phyloP scores from a whole-genome alignment of 139 green algal genomes.

The Micractinium sp. region DNA sequence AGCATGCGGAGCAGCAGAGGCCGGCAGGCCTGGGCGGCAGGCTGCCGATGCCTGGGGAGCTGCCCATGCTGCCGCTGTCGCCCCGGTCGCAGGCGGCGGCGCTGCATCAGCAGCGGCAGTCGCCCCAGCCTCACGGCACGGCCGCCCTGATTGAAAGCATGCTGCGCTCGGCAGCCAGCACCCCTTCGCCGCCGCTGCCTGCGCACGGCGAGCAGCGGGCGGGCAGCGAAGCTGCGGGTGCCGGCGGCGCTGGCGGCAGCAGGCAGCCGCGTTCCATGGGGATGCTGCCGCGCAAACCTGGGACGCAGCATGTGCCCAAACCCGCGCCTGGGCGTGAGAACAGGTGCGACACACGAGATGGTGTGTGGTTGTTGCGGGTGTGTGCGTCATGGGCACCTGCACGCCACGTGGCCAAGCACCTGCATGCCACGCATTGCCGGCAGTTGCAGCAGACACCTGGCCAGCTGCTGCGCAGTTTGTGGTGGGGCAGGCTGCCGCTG shows the following conservation, averaged over 20 bases:
- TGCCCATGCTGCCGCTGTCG: slow-evolving; percentile 10
- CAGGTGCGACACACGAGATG: background rate
- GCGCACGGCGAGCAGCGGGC: background rate
- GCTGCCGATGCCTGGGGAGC: background rate
- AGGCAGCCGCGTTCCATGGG: background rate
- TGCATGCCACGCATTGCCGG: too few species aligned
- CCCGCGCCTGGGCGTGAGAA: background rate
- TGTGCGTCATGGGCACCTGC: background rate
- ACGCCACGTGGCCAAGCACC: too few species aligned
- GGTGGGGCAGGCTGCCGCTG: too few species aligned
- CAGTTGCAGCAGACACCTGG: too few species aligned
- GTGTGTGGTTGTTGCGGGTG: background rate
- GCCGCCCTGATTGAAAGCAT: background rate
- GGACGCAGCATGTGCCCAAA: slow-evolving; percentile 3
- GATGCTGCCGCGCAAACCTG: background rate
- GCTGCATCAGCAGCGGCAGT: background rate
- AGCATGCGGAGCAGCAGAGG: background rate
- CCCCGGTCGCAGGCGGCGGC: background rate
- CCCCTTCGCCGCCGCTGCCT: background rate
- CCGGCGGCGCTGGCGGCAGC: background rate
- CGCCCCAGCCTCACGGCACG: background rate
- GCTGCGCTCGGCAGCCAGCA: background rate
- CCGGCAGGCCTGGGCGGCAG: background rate
- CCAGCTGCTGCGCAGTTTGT: background rate
- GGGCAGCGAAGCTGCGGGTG: background rate